phyloP scores from a whole-genome alignment of 2,329 filamentous ascomycete species.

The Zelopaecilomyces penicillatus region DNA sequence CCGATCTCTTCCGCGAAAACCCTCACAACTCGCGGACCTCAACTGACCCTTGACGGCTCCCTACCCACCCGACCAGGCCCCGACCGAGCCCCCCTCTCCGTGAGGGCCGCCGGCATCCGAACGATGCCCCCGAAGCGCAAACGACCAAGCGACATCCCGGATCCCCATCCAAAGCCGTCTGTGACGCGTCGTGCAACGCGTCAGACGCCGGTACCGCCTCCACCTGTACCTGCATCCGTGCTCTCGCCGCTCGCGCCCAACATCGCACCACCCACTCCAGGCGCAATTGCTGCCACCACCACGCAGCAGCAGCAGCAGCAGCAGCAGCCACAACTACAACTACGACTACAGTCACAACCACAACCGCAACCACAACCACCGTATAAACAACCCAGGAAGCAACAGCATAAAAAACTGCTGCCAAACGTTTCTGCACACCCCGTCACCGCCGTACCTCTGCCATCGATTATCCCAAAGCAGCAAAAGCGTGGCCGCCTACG shows the following conservation, averaged over 20 bases:
- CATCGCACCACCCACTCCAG: conserved; percentile 5
- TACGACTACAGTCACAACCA: neutral
- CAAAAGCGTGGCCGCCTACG: conserved; percentile 1
- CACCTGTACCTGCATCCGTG: conserved; percentile 14
- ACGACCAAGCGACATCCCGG: conserved; percentile 20
- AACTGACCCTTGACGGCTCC: too few species aligned
- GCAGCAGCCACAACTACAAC: neutral
- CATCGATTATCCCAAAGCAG: conserved; percentile 3
- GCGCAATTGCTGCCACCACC: neutral
- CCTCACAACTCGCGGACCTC: too few species aligned
- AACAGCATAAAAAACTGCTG: conserved; percentile 2
- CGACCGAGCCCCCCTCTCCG: too few species aligned
- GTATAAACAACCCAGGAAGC: neutral
- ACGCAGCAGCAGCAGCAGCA: neutral
- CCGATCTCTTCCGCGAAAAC: too few species aligned
- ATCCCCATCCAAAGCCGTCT: conserved; percentile 13
- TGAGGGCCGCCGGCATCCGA: neutral
- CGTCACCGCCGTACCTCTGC: conserved; percentile 8
- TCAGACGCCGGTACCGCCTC: conserved; percentile 27
- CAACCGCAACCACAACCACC: conserved; percentile 6
- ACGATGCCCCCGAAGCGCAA: conserved; percentile 32
- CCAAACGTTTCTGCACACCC: neutral
- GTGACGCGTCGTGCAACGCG: conserved; percentile 31
- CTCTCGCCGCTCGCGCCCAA: neutral
- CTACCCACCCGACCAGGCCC: too few species aligned